A percentile compares a stretch with the other conserved stretches of the same genome.
Evolutionary conservation across 2,329 filamentous ascomycete species (phyloP).

Genomic region (Paraconiothyrium brasiliense): DNA sequence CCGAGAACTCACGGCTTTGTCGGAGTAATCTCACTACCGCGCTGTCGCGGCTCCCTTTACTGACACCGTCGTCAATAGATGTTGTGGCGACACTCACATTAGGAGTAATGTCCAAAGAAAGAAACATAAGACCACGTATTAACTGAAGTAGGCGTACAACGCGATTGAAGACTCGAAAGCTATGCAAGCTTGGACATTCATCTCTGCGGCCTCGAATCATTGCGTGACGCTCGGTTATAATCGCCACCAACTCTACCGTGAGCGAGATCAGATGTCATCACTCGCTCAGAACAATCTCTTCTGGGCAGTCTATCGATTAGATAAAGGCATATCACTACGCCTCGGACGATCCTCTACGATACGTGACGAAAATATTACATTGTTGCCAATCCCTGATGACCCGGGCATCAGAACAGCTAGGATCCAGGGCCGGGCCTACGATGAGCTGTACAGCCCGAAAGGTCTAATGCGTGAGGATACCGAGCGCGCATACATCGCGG

Average conservation of each 20-base stretch:
- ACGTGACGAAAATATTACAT: constrained; percentile 42
- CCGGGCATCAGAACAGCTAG: constrained; percentile 27
- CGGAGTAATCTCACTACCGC: constrained; percentile 35
- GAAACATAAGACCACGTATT: neutral
- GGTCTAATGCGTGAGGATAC: constrained; percentile 20
- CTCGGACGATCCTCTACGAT: constrained; percentile 47
- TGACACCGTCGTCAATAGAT: constrained; percentile 45
- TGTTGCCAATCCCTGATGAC: constrained; percentile 22
- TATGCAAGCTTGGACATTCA: constrained; percentile 46
- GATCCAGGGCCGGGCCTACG: constrained; percentile 45
- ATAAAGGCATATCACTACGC: constrained; percentile 50
- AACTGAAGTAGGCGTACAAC: constrained; percentile 38
- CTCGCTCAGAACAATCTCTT: constrained; percentile 36
- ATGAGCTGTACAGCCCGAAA: constrained; percentile 45
- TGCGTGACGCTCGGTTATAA: constrained; percentile 49
- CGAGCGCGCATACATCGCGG: constrained; percentile 28
- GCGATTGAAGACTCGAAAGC: constrained; percentile 46
- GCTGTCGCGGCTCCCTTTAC: constrained; percentile 39
- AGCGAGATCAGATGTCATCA: constrained; percentile 4
- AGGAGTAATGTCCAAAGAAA: constrained; percentile 33
- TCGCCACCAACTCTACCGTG: constrained; percentile 16
- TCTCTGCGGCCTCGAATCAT: constrained; percentile 45
- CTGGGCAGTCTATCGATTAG: constrained; percentile 49
- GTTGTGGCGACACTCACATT: constrained; percentile 46
- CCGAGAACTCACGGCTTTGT: constrained; percentile 35